phyloP scores from a whole-genome alignment of 2,329 filamentous ascomycete species.

The Beauveria sp. region DNA sequence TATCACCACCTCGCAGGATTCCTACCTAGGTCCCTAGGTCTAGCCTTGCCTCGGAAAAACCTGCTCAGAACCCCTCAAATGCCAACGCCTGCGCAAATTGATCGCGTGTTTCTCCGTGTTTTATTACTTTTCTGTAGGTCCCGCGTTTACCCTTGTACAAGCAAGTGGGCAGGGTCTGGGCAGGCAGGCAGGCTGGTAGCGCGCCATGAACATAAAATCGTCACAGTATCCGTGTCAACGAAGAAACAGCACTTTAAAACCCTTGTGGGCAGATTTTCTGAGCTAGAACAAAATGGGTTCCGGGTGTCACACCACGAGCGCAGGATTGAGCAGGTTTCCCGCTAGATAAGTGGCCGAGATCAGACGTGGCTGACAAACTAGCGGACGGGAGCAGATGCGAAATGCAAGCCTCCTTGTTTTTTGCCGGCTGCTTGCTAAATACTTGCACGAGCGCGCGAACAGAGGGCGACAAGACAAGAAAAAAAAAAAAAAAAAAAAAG shows the following conservation, averaged over 20 bases:
- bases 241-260: background rate
- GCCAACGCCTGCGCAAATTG: background rate
- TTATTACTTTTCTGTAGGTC: background rate
- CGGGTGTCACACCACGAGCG: background rate
- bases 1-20: background rate
- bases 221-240: too few species aligned
- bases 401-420: too few species aligned
- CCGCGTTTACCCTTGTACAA: too few species aligned
- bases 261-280: background rate
- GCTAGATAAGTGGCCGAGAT: background rate
- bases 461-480: too few species aligned
- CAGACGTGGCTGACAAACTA: background rate
- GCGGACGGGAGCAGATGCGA: background rate
- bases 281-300: background rate
- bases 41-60: background rate
- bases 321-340: constrained; percentile 10
- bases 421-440: too few species aligned
- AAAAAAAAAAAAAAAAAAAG: too few species aligned
- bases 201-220: too few species aligned
- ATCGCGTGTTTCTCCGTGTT: background rate
- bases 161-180: too few species aligned
- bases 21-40: background rate
- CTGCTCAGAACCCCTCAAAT: constrained; percentile 3
- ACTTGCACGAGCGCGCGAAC: too few species aligned
- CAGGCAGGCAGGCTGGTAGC: too few species aligned